Evolutionary conservation across 768 basidiomycete species (phyloP), one percentile per base, ranked within the genome.

Genomic region (Porphyrellus cyaneotinctus): DNA sequence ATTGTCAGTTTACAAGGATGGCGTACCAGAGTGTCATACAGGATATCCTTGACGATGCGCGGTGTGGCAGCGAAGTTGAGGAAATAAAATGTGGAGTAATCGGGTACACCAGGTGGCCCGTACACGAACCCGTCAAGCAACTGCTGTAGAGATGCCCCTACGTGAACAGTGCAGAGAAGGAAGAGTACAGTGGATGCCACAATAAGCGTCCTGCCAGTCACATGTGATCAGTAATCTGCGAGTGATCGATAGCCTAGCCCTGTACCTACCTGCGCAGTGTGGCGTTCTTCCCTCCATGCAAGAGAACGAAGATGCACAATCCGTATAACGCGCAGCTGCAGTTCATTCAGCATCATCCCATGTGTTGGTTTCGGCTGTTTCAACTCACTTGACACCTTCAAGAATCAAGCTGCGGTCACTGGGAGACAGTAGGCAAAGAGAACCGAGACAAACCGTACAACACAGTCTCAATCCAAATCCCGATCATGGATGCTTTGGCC

Each of bases 51-150:
- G 18, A 38, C 7, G 3, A 22, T 0, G 15, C 4, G 12, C 5
- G 18, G 28, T 2, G 11, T 22, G 17, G 6, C 12, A 8, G 22
- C 11, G n/a, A 7, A 31, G 18, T 37, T 26, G 18, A 46, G 23
- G 43, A 43, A 56, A 24, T 49, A 57, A 12, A 6, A 14, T 6
- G 33, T 37, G 6, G 56, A 45, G 26, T 54, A 54, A 11, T 45
- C 2, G 0, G 43, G 38, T 17, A 42, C 43, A 15, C 46, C 23
- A 12, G 38, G 24, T n/a, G 53, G 33, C 3, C 18, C 51, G 13
- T 54, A 49, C 17, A 47, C 33, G 24, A 56, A 56, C 3, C 44
- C 41, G 9, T 56, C 33, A 2, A 56, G 54, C 14, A 46, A 9
- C 37, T 49, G 23, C 17, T 26, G 54, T 18, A 50, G 23, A 20